Base-by-base conservation (phyloP, 306 rosid species). In the Astragalus membranaceus region DNA sequence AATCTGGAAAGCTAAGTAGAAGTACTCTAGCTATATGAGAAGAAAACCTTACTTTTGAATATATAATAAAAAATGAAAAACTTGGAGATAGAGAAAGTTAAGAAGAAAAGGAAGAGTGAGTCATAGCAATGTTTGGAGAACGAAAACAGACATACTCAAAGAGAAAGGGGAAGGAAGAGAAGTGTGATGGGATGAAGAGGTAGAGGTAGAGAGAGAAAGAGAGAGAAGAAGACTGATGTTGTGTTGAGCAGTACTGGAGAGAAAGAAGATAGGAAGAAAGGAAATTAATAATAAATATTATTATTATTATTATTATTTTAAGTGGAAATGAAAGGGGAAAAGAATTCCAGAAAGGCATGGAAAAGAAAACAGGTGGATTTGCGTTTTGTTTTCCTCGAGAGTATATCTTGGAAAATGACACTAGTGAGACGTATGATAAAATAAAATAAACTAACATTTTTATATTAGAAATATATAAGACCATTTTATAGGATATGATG, bases 391-490 rank as follows among this genome's bases (percentile, higher is more conserved):
- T 81, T 82, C 77, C 83, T 20, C 68, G 83, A 81, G 82, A 82
- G 96, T 85, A 85, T 92, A 81, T 84, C 74, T 88, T 17, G 85
- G 96, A 92, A 89, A 92, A 92, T 80, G 98, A 92, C 98, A 85
- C 73, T 87, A 82, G 85, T 63, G 81, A 77, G 53, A 70, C 68
- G 81, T 70, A 70, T 70, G 73, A 77, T 73, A 63, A 33, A 12
- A 41, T 41, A 2, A 9, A 42, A 10, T 42, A 41, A 62, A 53
- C 55, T 53, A 62, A 70, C 73, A 77, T 66, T 67, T 48, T 39
- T 36, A 48, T 15, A 43, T 70, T 37, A 44, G 36, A 43, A 17
- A 52, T 43, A 42, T 17, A 53, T 44, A 4, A 46, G 62, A 63
- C 52, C 55, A 77, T 63, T 8, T 39, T 70, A 64, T 46, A 63